Percentiles rank a stretch among this genome's conserved stretches.
phyloP scores from a whole-genome alignment of 768 basidiomycete species.

The Daedaleopsis sinensis region DNA sequence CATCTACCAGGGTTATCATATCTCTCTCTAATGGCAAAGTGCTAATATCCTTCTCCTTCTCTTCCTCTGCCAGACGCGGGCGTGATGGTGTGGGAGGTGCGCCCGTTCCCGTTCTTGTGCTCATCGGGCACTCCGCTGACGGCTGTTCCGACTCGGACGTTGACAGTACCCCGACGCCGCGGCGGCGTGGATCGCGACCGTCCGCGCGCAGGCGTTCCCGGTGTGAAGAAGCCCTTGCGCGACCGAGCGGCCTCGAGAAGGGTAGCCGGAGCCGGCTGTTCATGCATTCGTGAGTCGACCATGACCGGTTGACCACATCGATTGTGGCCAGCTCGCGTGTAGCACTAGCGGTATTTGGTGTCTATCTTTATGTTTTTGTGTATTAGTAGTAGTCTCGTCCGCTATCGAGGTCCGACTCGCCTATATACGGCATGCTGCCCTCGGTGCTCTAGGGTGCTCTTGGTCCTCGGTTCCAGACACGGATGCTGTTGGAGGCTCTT shows the following conservation, averaged over 20 bases:
- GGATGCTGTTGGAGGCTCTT: neutral
- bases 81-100: conserved; percentile 43
- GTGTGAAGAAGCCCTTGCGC: neutral
- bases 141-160: neutral
- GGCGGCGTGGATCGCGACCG: conserved; percentile 38
- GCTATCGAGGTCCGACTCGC: no score
- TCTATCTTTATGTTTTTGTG: neutral
- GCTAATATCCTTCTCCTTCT: neutral
- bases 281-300: no score
- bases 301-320: no score
- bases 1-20: no score
- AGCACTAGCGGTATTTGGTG: neutral
- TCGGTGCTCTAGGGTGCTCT: no score
- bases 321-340: neutral
- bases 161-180: conserved; percentile 39
- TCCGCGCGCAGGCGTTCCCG: conserved; percentile 36
- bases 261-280: no score
- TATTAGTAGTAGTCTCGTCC: no score
- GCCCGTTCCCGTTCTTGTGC: neutral
- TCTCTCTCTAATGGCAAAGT: neutral
- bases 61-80: conserved; percentile 31
- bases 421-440: no score
- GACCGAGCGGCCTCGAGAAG: neutral
- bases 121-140: conserved; percentile 1
- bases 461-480: neutral